phyloP scores from a whole-genome alignment of 2,329 filamentous ascomycete genomes.

The Aureobasidium sp. region DNA sequence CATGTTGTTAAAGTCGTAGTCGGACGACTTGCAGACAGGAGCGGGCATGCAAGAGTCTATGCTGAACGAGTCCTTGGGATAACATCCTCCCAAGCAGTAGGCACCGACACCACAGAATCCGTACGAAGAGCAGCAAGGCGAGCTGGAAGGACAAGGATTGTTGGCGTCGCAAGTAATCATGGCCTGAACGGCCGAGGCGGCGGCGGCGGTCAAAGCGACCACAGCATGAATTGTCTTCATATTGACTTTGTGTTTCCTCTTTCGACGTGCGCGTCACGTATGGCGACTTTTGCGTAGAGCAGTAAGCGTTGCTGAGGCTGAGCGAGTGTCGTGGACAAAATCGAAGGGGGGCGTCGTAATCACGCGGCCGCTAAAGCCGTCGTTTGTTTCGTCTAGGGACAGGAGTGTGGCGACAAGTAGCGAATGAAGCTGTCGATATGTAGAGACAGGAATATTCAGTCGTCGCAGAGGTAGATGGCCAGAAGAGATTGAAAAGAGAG shows the following conservation, averaged over 20 bases:
- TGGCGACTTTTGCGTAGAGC: neutral
- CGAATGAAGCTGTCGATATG: neutral
- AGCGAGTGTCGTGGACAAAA: neutral
- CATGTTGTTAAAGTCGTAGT: constrained; percentile 66
- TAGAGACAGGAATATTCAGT: neutral
- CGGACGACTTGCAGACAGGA: constrained; percentile 70
- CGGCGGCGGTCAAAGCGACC: constrained; percentile 25
- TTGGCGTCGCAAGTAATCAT: constrained; percentile 27
- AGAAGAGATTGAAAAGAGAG: neutral
- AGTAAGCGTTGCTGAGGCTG: constrained; percentile 2
- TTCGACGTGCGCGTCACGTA: neutral
- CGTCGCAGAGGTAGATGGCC: neutral
- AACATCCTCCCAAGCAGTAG: constrained; percentile 93
- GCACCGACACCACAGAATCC: constrained; percentile 83
- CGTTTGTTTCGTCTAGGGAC: neutral
- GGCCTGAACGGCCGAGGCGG: constrained; percentile 25
- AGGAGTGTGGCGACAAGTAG: constrained; percentile 4
- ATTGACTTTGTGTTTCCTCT: neutral
- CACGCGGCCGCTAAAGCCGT: neutral
- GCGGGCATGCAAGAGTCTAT: constrained; percentile 79
- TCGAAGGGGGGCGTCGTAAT: constrained; percentile 12
- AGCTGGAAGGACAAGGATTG: constrained; percentile 26
- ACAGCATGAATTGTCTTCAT: constrained; percentile 12
- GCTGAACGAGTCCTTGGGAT: constrained; percentile 74
- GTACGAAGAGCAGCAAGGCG: constrained; percentile 53